These are phyloP conservation scores for Ophiocordyceps camponoti-rufipedis DNA, from an alignment of 2,329 filamentous ascomycete genomes.

Conservation along the genomic window DNA sequence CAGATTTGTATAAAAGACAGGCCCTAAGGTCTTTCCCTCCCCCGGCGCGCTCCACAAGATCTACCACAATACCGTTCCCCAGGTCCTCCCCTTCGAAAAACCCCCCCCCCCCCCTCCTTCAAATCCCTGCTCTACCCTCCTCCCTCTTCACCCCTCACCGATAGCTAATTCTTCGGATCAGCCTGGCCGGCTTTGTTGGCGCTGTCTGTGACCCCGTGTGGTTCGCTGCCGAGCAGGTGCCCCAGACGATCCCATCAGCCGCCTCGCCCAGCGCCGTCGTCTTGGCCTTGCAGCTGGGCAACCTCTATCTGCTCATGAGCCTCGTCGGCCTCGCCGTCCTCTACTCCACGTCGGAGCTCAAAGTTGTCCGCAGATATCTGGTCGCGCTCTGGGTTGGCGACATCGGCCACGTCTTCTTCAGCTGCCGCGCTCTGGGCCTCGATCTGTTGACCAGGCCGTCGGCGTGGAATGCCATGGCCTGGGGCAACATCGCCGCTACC, in stretches of 20 bases:
- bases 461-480: conserved; percentile 52
- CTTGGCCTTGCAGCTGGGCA: conserved; percentile 51
- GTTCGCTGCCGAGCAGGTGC: conserved; percentile 47
- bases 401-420: conserved; percentile 47
- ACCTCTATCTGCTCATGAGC: conserved; percentile 48
- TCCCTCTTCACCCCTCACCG: not conserved
- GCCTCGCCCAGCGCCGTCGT: conserved; percentile 29
- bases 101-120: not conserved
- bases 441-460: conserved; percentile 31
- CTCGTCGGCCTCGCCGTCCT: conserved; percentile 46
- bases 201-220: conserved; percentile 37
- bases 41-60: too few species aligned
- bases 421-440: conserved; percentile 37
- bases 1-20: too few species aligned
- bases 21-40: too few species aligned
- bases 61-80: too few species aligned
- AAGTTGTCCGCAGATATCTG: conserved; percentile 49
- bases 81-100: too few species aligned
- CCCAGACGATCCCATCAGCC: conserved; percentile 15
- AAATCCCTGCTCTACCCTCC: not conserved
- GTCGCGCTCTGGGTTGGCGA: conserved; percentile 47
- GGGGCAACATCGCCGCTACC: conserved; percentile 54
- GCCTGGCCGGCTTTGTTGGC: conserved; percentile 38
- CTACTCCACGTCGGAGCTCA: conserved; percentile 43
- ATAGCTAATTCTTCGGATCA: conserved; percentile 13